Percentiles rank a stretch among this genome's conserved stretches.
Conservation (phyloP, 225 moss, liverwort and hornwort species). For the Pseudoscleropodium purum region DNA sequence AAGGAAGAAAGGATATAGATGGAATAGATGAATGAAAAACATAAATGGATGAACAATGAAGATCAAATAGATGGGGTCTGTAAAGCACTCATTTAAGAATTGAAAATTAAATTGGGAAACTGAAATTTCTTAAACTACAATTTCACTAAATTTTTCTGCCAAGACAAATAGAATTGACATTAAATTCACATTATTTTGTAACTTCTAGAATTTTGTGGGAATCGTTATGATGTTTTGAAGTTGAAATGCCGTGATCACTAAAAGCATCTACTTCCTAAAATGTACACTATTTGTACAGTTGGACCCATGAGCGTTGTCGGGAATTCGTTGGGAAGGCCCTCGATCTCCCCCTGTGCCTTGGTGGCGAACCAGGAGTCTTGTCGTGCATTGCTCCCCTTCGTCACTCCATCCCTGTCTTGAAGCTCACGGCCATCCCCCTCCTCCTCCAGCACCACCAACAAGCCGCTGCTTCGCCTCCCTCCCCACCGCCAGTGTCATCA, state of each 20-base stretch:
- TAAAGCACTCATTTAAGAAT: not conserved
- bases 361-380: not conserved
- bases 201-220: accelerated
- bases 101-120: accelerated
- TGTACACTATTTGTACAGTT: too few species aligned
- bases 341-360: not conserved
- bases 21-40: not conserved
- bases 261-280: too few species aligned
- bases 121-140: accelerated
- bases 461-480: not conserved
- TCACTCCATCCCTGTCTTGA: not conserved
- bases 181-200: not conserved
- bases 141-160: not conserved
- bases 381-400: not conserved
- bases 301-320: too few species aligned
- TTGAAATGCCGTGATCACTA: not conserved
- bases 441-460: too few species aligned
- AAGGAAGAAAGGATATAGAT: not conserved
- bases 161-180: not conserved
- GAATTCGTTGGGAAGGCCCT: not conserved
- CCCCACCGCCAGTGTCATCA: not conserved
- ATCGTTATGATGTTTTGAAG: accelerated
- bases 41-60: not conserved
- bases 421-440: not conserved
- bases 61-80: accelerated